phyloP scores from a whole-genome alignment of 2,329 filamentous ascomycete species.

The Meredithiella fracta region DNA sequence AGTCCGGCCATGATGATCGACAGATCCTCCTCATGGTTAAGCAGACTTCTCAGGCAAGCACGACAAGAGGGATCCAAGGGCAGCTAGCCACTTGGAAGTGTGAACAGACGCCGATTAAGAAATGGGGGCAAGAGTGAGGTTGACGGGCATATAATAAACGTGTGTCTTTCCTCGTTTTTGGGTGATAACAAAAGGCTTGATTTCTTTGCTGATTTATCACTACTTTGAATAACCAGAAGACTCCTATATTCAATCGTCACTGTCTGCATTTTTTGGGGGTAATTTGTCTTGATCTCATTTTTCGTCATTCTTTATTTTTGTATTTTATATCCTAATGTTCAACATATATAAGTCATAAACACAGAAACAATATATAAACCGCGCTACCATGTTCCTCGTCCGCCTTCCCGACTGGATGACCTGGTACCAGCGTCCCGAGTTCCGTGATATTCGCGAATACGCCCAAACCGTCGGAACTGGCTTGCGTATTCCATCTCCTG shows the following conservation, averaged over 20 bases:
- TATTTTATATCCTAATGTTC: neutral
- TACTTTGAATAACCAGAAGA: neutral
- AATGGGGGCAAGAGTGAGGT: no score
- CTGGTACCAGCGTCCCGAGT: constrained; percentile 35
- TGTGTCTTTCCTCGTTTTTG: neutral
- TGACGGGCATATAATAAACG: constrained; percentile 6
- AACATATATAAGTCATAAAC: neutral
- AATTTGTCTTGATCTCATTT: neutral
- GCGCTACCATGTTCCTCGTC: constrained; percentile 14
- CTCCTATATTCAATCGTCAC: neutral
- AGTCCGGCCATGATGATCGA: neutral
- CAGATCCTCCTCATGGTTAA: neutral
- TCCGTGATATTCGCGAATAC: constrained; percentile 31
- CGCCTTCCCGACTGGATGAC: constrained; percentile 22
- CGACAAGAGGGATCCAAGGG: neutral
- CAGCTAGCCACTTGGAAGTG: neutral
- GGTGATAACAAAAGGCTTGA: neutral
- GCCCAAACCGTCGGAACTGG: constrained; percentile 23
- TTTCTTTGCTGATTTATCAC: neutral
- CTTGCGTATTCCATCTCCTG: constrained; percentile 22
- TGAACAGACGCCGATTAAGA: no score
- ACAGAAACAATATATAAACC: neutral
- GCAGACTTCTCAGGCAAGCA: neutral
- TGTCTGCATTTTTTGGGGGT: neutral
- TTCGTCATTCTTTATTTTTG: neutral